A percentile compares a stretch with the other conserved stretches of the same genome.
Conservation (phyloP, 345 rosid genomes). For the Reutealis trisperma region DNA sequence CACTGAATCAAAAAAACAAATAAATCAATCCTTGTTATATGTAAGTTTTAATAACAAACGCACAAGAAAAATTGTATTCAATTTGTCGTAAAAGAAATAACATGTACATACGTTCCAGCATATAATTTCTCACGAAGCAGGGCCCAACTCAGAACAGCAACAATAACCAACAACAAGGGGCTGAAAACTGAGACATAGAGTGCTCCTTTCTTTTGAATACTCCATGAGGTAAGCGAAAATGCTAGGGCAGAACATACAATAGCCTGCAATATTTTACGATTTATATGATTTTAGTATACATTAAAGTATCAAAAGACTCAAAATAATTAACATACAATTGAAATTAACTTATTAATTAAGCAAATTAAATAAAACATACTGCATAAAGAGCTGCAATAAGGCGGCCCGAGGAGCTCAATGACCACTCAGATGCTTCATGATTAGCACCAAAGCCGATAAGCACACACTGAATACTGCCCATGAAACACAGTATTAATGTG, state of each 20-base stretch:
- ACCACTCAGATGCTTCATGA: conserved; percentile 57
- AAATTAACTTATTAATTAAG: no score
- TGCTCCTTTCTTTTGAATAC: conserved; percentile 74
- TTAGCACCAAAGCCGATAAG: conserved; percentile 44
- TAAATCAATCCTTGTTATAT: background rate
- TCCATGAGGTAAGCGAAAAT: conserved; percentile 69
- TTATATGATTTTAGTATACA: background rate
- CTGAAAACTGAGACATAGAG: conserved; percentile 88
- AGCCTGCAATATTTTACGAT: conserved; percentile 44
- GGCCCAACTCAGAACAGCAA: conserved; percentile 80
- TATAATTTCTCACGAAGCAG: conserved; percentile 74
- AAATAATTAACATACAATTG: no score
- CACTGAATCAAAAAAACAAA: conserved; percentile 31
- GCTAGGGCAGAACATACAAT: conserved; percentile 71
- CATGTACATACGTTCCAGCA: conserved; percentile 64
- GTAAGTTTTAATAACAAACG: no score
- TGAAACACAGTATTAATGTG: conserved; percentile 68
- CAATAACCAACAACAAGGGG: conserved; percentile 70
- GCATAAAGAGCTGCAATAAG: conserved; percentile 65
- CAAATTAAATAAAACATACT: conserved; percentile 35
- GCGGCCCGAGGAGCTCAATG: conserved; percentile 51
- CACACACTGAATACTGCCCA: conserved; percentile 66
- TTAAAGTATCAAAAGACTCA: no score
- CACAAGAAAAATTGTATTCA: no score
- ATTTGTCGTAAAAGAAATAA: no score